Base-by-base conservation (phyloP, 768 basidiomycete genomes). In the Tulasnella sp. region DNA sequence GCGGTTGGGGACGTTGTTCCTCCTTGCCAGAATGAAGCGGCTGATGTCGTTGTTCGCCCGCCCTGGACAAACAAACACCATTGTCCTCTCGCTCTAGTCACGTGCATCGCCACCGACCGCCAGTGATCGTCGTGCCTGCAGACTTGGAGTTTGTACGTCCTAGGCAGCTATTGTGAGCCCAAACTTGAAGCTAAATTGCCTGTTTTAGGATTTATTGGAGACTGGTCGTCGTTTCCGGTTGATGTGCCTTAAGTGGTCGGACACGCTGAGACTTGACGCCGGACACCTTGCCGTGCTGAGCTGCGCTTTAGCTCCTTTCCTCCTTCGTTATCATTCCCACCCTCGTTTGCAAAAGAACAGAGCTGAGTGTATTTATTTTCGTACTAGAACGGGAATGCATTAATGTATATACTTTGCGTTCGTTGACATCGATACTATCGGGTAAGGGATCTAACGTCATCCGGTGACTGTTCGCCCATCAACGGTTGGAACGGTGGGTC, bases 31-130 rank as follows among this genome's bases (percentile, higher is more conserved):
- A 67, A 67, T 67, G 61, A 67, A 29, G 23, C 61, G 29, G 61
- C 29, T 44, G 29, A 9, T 26, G 55, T 57, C 57, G 26, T 67
- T 67, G 61, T 67, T 67, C 61, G 61, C 29, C 15, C 15, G 6
- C 61, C 61, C 61, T 67, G 61, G 61, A 67, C 61, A 67, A 67
- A 67, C 61, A 67, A 67, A 67, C 61, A 67, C 35, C 61, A 29
- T 67, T 67, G 61, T 67, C 29, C 61, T 5, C 61, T 26, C 32
- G 7, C 10, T 9, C 15, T 18, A 13, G 32, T 67, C 61, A 67
- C 61, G 61, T 67, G 61, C 15, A 67, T 67, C 32, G 61, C 61
- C 61, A 26, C 61, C 61, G 11, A 16, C 9, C 61, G 61, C 6
- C 61, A 26, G 26, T 67, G 61, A 67, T 67, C 26, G 26, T 67